Percentiles rank a stretch among this genome's conserved stretches.
These are phyloP conservation scores for Mycosphaerelloides madeirae DNA, from an alignment of 2,329 filamentous ascomycete genomes.

Conservation along the genomic window DNA sequence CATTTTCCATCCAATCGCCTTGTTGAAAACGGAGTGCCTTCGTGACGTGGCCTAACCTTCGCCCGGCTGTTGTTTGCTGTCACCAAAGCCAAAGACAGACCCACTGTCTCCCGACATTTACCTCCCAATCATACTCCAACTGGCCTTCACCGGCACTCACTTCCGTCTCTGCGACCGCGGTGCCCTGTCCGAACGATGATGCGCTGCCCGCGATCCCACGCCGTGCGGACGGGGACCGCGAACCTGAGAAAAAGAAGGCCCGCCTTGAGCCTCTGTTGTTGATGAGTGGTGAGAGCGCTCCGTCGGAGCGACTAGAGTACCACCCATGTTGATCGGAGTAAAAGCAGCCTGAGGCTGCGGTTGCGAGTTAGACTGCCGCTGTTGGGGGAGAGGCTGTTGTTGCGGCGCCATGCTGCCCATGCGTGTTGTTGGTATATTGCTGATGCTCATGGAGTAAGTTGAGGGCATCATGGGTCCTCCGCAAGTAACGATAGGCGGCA, in stretches of 20 bases:
- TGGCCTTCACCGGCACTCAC: conserved; percentile 7
- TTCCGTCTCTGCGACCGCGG: conserved; percentile 20
- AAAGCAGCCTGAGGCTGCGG: conserved; percentile 14
- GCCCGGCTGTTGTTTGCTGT: not conserved
- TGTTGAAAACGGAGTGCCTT: no score
- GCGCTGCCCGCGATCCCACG: conserved; percentile 20
- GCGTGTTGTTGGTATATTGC: conserved; percentile 22
- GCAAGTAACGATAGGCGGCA: conserved; percentile 14
- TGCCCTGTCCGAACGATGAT: conserved; percentile 11
- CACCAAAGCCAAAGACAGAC: conserved; percentile 18
- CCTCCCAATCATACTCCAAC: conserved; percentile 11
- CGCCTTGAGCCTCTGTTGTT: conserved; percentile 15
- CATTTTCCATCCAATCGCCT: no score
- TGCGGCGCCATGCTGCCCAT: conserved; percentile 16
- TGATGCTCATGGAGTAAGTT: conserved; percentile 20
- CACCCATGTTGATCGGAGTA: conserved; percentile 21
- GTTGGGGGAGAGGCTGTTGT: not conserved
- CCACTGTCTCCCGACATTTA: conserved; percentile 17
- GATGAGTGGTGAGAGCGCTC: conserved; percentile 11
- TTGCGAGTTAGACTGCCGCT: not conserved
- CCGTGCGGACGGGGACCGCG: conserved; percentile 21
- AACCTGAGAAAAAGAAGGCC: conserved; percentile 24
- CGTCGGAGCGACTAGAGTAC: conserved; percentile 9
- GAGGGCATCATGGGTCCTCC: conserved; percentile 5
- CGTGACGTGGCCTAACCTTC: no score